Evolutionary conservation across 768 basidiomycete genomes (phyloP), one percentile per base, ranked within the genome.

Genomic region (Podaxis mareebaensis): DNA sequence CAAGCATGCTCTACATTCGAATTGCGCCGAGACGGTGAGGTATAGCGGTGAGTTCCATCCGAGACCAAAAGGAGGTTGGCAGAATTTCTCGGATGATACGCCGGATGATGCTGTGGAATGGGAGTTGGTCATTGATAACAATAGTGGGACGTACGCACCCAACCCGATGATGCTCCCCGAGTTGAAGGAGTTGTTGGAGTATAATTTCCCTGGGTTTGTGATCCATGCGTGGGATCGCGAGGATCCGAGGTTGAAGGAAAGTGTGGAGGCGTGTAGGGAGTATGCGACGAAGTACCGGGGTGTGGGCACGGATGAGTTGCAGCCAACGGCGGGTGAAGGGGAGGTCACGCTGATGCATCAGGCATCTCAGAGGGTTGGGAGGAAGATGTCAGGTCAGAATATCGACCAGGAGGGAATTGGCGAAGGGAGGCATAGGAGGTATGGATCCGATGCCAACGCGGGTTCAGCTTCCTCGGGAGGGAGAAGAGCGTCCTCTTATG

Each of bases 111-210:
- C 82, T 4, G 86, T 89, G 49, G 72, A 77, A 36, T 95, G 93
- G 90, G 91, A 95, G 73, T 73, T 95, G 36, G 87, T 93, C 65
- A 85, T 95, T 69, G 93, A 95, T 72, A 95, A 95, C 69, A 90
- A 91, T 70, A 88, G 86, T 67, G 93, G 93, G 54, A 95, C 92
- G 57, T 94, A 95, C 71, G 82, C 91, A 36, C 93, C 93, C 1
- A 85, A 92, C 69, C 79, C 81, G 58, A 73, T 68, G 58, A 69
- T 93, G 66, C 75, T 95, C 2, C 87, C 89, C 0, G 71, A 78
- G 48, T 72, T 93, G 61, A 83, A 85, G 70, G 79, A 77, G 66
- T 76, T 91, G 28, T 70, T 95, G 56, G 86, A 91, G 74, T 81
- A 82, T 68, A 94, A 95, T 70, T 92, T 95, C 70, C 78, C 84